These are phyloP conservation scores for Penicillium sp. DNA, from an alignment of 2,329 filamentous ascomycete genomes.

Conservation along the genomic window DNA sequence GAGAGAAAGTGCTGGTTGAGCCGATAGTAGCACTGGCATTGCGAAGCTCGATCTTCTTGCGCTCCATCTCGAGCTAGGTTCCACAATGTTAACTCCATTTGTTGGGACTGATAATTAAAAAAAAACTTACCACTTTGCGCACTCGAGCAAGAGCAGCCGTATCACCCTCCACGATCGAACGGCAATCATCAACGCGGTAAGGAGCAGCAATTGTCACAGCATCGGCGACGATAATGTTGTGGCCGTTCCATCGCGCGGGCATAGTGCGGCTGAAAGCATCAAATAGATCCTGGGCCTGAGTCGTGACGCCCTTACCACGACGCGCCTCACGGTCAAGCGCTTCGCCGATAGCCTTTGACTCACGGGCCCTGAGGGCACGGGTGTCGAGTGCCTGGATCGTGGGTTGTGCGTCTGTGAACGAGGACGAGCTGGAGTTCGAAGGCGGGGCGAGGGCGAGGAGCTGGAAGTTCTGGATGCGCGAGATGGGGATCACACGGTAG, in stretches of 20 bases:
- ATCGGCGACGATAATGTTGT: slow-evolving; percentile 61
- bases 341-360: slow-evolving; percentile 56
- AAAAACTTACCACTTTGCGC: slow-evolving; percentile 49
- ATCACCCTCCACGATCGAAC: slow-evolving; percentile 41
- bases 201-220: slow-evolving; percentile 59
- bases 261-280: slow-evolving; percentile 62
- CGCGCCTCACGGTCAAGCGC: slow-evolving; percentile 59
- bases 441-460: slow-evolving; percentile 47
- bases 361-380: slow-evolving; percentile 55
- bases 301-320: slow-evolving; percentile 60
- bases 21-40: slow-evolving; percentile 43
- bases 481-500: slow-evolving; percentile 62
- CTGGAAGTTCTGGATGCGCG: slow-evolving; percentile 59
- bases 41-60: slow-evolving; percentile 48
- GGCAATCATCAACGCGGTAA: slow-evolving; percentile 58
- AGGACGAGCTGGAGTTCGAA: slow-evolving; percentile 31
- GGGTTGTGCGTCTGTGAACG: slow-evolving; percentile 51
- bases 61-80: slow-evolving; percentile 48
- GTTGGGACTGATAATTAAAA: not conserved
- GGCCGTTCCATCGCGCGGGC: slow-evolving; percentile 60
- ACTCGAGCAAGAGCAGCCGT: slow-evolving; percentile 46
- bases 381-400: slow-evolving; percentile 52
- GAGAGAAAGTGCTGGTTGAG: slow-evolving; percentile 31
- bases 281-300: slow-evolving; percentile 63
- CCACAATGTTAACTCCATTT: slow-evolving; percentile 3